Evolutionary conservation across 2,329 filamentous ascomycete genomes (phyloP).

Genomic region (Monosporascus sp.): DNA sequence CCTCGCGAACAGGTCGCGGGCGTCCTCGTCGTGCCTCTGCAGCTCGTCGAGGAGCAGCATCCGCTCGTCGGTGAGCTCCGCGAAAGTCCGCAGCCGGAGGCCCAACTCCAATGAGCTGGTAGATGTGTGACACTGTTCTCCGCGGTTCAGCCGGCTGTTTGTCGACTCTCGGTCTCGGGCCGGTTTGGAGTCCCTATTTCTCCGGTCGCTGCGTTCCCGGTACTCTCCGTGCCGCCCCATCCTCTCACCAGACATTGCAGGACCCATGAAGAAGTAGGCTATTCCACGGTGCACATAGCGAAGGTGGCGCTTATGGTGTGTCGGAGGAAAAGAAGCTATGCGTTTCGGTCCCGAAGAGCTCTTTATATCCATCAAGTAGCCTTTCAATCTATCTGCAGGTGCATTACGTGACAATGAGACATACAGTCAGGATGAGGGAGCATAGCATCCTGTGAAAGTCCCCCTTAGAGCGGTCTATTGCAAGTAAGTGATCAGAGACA

Average conservation of each 20-base stretch:
- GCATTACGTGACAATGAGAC: neutral
- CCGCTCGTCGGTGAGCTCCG: conserved; percentile 40
- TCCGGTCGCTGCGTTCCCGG: neutral
- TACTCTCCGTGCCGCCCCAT: too few relatives aligned
- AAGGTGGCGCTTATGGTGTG: too few relatives aligned
- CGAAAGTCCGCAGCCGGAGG: conserved; percentile 34
- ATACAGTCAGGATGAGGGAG: neutral
- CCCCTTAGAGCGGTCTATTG: too few relatives aligned
- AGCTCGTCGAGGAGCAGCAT: conserved; percentile 40
- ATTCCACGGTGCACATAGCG: too few relatives aligned
- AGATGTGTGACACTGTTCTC: neutral
- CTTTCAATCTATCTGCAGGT: too few relatives aligned
- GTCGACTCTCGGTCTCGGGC: neutral
- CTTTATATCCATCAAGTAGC: too few relatives aligned
- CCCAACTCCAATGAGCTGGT: conserved; percentile 15
- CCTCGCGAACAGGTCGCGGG: conserved; percentile 32
- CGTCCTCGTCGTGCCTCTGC: conserved; percentile 32
- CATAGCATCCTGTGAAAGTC: neutral
- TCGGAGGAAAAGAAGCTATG: too few relatives aligned
- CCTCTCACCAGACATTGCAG: too few relatives aligned
- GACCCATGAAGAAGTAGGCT: too few relatives aligned
- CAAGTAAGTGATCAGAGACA: too few relatives aligned
- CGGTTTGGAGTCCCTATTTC: neutral
- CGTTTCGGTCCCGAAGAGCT: too few relatives aligned
- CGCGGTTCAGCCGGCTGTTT: neutral